These are phyloP conservation scores for Elsinoe australis DNA, from an alignment of 2,329 filamentous ascomycete species.

Conservation along the genomic window DNA sequence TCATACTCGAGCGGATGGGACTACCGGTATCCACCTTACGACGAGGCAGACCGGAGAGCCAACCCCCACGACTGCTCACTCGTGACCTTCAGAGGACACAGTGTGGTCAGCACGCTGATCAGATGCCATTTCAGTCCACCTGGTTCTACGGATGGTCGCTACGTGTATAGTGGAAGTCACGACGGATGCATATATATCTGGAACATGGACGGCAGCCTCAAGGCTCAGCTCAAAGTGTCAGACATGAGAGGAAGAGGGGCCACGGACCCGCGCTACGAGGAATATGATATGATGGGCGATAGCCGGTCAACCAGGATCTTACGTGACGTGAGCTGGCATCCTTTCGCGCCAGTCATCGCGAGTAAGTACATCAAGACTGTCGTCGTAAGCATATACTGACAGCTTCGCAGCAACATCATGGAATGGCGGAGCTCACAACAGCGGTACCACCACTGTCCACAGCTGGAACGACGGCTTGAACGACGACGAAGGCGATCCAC, in stretches of 20 bases:
- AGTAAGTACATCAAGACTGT: constrained; percentile 37
- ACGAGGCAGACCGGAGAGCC: constrained; percentile 57
- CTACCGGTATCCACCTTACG: constrained; percentile 62
- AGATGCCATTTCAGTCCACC: constrained; percentile 91
- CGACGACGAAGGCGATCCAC: constrained; percentile 53
- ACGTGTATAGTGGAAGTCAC: constrained; percentile 86
- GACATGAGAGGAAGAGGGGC: not conserved
- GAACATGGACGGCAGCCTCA: constrained; percentile 72
- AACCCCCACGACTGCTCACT: constrained; percentile 83
- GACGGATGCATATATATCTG: constrained; percentile 87
- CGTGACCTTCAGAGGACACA: constrained; percentile 88
- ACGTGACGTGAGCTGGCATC: constrained; percentile 86
- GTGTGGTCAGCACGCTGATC: constrained; percentile 81
- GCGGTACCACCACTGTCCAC: constrained; percentile 71
- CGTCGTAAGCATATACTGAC: constrained; percentile 10
- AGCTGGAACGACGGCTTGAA: constrained; percentile 59
- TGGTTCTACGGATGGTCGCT: constrained; percentile 75
- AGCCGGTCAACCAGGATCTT: constrained; percentile 68
- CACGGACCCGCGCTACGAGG: constrained; percentile 41
- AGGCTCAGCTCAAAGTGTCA: constrained; percentile 4
- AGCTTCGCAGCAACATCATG: constrained; percentile 60
- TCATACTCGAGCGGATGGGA: constrained; percentile 60
- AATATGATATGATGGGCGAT: constrained; percentile 43
- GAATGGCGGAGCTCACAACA: constrained; percentile 67
- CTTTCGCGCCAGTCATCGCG: constrained; percentile 70